Evolutionary conservation across 2,329 filamentous ascomycete species (phyloP).

Genomic region (Bipolaris victoriae): DNA sequence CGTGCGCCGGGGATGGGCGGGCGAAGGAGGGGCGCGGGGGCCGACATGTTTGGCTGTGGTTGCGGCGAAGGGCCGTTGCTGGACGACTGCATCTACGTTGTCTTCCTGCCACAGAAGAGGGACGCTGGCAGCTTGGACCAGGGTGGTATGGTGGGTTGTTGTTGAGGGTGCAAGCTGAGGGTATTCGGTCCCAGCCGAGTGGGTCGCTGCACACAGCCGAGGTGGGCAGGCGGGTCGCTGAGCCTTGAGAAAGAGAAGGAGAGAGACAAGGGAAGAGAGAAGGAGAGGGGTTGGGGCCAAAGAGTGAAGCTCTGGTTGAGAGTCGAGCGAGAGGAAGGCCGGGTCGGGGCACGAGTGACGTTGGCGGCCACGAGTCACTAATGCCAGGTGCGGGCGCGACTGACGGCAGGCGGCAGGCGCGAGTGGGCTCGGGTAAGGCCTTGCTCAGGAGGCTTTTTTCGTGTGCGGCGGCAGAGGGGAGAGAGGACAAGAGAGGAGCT

Average conservation of each 20-base stretch:
- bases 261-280: neutral
- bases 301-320: constrained; percentile 1
- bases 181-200: constrained; percentile 35
- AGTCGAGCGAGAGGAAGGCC: constrained; percentile 3
- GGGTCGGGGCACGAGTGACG: constrained; percentile 34
- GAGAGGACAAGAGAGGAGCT: constrained; percentile 1
- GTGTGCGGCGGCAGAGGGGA: constrained; percentile 3
- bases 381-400: constrained; percentile 31
- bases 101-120: constrained; percentile 1
- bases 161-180: constrained; percentile 31
- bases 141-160: constrained; percentile 11
- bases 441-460: constrained; percentile 7
- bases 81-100: constrained; percentile 37
- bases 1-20: constrained; percentile 75
- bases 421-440: constrained; percentile 18
- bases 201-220: constrained; percentile 42
- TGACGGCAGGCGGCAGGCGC: constrained; percentile 23
- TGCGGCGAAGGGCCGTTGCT: constrained; percentile 30
- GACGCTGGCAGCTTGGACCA: neutral
- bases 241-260: neutral
- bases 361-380: constrained; percentile 34
- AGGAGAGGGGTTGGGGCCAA: neutral
- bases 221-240: constrained; percentile 33
- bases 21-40: constrained; percentile 79
- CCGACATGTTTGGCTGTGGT: constrained; percentile 65